Evolutionary conservation across 441 rosid species (phyloP).

Genomic region (Aquilaria agallochum): DNA sequence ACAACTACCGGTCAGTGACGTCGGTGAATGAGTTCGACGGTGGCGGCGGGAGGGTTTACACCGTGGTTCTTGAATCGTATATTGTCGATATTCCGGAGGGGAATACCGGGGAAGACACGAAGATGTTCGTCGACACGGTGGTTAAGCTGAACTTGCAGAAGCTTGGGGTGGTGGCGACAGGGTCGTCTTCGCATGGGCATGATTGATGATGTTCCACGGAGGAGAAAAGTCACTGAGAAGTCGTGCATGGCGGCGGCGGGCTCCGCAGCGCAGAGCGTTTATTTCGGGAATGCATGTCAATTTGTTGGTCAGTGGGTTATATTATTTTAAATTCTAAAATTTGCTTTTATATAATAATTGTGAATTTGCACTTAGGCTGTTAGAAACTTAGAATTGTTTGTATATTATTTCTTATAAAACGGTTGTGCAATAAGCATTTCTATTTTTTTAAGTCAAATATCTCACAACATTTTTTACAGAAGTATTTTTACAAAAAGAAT

Average conservation of each 20-base stretch:
- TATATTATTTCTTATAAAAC: too few species aligned
- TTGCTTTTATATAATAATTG: too few species aligned
- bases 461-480: too few species aligned
- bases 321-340: too few species aligned
- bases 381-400: too few species aligned
- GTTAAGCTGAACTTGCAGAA: constrained; percentile 73
- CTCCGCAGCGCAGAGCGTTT: neutral
- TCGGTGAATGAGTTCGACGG: constrained; percentile 59
- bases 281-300: constrained; percentile 4
- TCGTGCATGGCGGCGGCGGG: neutral
- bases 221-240: neutral
- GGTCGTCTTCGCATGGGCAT: constrained; percentile 34
- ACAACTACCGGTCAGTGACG: constrained; percentile 68
- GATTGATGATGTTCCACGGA: constrained; percentile 10
- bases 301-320: neutral
- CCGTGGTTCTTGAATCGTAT: constrained; percentile 76
- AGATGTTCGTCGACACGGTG: constrained; percentile 85
- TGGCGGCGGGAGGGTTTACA: constrained; percentile 36
- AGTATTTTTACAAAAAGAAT: too few species aligned
- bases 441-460: too few species aligned
- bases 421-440: too few species aligned
- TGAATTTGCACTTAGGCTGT: too few species aligned
- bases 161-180: constrained; percentile 43
- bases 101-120: constrained; percentile 65
- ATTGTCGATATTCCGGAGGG: constrained; percentile 79